Evolutionary conservation across 176 grass and related monocot species (phyloP).

Genomic region (Oryza australiensis): DNA sequence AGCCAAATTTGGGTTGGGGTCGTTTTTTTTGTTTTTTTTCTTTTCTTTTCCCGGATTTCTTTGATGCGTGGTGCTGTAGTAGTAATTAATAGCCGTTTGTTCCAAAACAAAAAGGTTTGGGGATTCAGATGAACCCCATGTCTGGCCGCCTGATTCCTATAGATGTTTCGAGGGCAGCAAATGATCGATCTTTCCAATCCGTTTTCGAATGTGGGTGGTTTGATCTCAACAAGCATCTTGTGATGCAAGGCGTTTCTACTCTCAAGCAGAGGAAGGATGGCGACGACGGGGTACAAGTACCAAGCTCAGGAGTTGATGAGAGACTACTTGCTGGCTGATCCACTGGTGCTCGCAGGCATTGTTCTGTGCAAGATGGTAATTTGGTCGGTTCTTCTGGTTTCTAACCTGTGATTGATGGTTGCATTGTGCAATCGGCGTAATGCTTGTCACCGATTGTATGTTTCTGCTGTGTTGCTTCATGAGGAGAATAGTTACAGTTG

Average conservation of each 20-base stretch:
- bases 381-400: background rate
- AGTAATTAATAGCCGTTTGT: background rate
- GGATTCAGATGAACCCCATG: too few species aligned
- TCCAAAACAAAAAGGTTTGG: background rate
- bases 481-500: background rate
- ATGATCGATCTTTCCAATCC: conserved; percentile 13
- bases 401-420: conserved; percentile 17
- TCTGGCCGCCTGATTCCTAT: too few species aligned
- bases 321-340: conserved; percentile 81
- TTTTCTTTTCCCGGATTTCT: background rate
- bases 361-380: conserved; percentile 88
- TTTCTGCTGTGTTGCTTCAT: background rate
- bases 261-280: conserved; percentile 32
- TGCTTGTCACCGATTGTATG: background rate
- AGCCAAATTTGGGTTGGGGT: background rate
- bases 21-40: background rate
- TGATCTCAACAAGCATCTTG: conserved; percentile 8
- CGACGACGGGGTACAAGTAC: conserved; percentile 56
- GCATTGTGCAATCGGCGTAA: background rate
- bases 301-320: conserved; percentile 69
- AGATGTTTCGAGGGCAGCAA: background rate
- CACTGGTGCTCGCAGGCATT: conserved; percentile 69
- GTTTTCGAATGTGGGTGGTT: background rate
- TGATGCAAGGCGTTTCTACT: conserved; percentile 37
- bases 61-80: background rate